Conservation (phyloP, 495 filamentous ascomycete species). For the Aspergillus avenaceus region DNA sequence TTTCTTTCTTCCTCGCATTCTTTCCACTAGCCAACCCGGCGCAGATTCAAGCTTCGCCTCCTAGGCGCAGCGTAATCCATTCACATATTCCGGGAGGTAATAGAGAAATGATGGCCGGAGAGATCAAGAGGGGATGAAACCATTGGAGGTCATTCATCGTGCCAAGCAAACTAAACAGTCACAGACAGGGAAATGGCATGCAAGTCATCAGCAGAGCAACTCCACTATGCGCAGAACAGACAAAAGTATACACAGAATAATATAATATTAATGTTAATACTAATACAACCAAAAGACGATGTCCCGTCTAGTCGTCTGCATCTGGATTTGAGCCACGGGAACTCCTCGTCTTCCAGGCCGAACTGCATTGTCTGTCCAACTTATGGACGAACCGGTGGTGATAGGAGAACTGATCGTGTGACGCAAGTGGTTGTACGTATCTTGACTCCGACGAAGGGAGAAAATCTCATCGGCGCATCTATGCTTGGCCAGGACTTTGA, state of each 20-base stretch:
- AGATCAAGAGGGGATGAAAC: background rate
- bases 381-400: background rate
- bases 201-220: slow-evolving; percentile 19
- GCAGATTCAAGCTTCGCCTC: slow-evolving; percentile 1
- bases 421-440: background rate
- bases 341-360: background rate
- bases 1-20: background rate
- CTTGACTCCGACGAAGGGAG: background rate
- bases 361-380: slow-evolving; percentile 1
- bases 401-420: background rate
- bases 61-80: slow-evolving; percentile 1
- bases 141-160: slow-evolving; percentile 1
- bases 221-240: background rate
- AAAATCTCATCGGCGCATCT: background rate
- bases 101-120: background rate
- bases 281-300: no score
- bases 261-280: no score
- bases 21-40: background rate
- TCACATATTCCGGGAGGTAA: slow-evolving; percentile 1
- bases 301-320: background rate
- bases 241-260: background rate
- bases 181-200: slow-evolving; percentile 13
- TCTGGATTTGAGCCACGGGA: background rate
- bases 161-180: slow-evolving; percentile 11
- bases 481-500: background rate